Conservation (phyloP, 2,329 filamentous ascomycete genomes). For the Scedosporium minutisporum region DNA sequence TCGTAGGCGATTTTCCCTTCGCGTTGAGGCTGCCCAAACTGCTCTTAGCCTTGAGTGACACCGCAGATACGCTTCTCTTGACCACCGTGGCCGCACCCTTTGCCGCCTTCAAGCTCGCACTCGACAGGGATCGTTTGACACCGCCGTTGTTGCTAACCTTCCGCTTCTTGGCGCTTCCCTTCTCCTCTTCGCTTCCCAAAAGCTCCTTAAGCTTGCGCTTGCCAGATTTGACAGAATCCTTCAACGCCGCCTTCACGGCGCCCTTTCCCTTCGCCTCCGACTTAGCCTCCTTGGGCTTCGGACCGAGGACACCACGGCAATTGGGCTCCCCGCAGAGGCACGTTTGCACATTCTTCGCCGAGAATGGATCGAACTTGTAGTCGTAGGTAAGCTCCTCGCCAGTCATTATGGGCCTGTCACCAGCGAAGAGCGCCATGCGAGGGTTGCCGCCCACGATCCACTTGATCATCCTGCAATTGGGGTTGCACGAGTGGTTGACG, state of each 20-base stretch:
- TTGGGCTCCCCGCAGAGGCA: slow-evolving; percentile 55
- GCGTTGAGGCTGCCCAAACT: slow-evolving; percentile 8
- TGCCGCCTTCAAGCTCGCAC: slow-evolving; percentile 23
- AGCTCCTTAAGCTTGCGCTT: slow-evolving; percentile 7
- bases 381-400: slow-evolving; percentile 96
- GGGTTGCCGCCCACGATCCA: slow-evolving; percentile 92
- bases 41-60: slow-evolving; percentile 19
- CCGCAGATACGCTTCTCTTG: slow-evolving; percentile 25
- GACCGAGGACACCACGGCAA: slow-evolving; percentile 55
- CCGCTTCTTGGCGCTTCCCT: slow-evolving; percentile 6
- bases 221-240: slow-evolving; percentile 4
- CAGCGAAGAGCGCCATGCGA: slow-evolving; percentile 93
- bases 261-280: slow-evolving; percentile 8
- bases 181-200: background rate
- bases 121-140: slow-evolving; percentile 24
- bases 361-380: slow-evolving; percentile 64
- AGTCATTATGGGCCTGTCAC: slow-evolving; percentile 79
- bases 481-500: slow-evolving; percentile 94
- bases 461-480: slow-evolving; percentile 96
- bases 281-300: slow-evolving; percentile 36
- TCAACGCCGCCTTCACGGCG: background rate
- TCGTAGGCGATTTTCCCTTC: slow-evolving; percentile 14
- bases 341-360: slow-evolving; percentile 57
- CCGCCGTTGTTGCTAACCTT: slow-evolving; percentile 16
- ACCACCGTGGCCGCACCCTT: slow-evolving; percentile 26